Base-by-base conservation (phyloP, 2,329 filamentous ascomycete species). In the Calonectria multiphialidica region DNA sequence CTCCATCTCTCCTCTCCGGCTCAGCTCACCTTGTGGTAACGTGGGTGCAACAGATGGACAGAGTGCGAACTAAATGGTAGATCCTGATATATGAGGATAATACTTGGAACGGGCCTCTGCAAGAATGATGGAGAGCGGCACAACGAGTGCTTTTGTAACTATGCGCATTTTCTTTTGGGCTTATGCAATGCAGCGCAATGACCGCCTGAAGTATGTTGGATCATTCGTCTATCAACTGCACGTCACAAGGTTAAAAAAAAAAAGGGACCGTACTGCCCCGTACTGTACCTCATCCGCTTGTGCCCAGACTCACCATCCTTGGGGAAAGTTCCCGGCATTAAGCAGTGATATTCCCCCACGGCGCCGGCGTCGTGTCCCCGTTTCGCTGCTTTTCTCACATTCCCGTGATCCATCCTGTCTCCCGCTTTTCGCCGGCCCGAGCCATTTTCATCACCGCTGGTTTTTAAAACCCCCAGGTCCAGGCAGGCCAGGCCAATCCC, bases 371-470 rank as follows among this genome's bases (percentile, higher is more conserved):
- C 53, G 53, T 40, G 35, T 5, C 35, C 45, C 66, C 66, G 44
- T 62, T 21, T 53, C 23, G 47, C 50, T 40, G 23, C 35, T 44
- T 47, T 40, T 47, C 25, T 35, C n/a, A 21, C 30, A 59, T 49
- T 59, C 44, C 55, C 68, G 50, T 61, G 49, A 59, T 44, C 40
- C 44, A 47, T 66, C 28, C 47, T 59, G 23, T 40, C 64, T 57
- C 69, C 69, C 63, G 64, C 69, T 57, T 67, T 71, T 55, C 42
- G 57, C 69, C 69, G 69, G 69, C 28, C 64, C 69, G 69, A 71
- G 69, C 69, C 69, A 71, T 71, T 71, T 71, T 64, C 69, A 71
- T 50, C 62, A 66, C 40, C 49, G 37, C 57, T n/a, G 21, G 40
- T 21, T 35, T 37, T 23, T 21, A 18, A 18, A 23, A 16, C 16